These are phyloP conservation scores for Hsuehochloa calcarea DNA, from an alignment of 176 grass and related monocot genomes.

Conservation along the genomic window DNA sequence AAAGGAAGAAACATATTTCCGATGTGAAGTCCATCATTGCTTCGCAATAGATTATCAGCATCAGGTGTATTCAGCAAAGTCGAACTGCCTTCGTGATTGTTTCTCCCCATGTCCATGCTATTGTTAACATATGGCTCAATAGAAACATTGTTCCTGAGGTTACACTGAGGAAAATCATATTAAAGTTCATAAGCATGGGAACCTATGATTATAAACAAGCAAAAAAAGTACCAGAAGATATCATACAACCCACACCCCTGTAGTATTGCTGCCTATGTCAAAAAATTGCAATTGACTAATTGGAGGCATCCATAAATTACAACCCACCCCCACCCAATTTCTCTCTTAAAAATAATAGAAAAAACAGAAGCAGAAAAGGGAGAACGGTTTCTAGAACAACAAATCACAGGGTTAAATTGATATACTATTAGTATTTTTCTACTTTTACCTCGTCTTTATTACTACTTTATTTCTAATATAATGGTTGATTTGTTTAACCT, in stretches of 20 bases:
- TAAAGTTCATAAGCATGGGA: conserved; percentile 74
- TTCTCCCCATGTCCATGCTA: conserved; percentile 30
- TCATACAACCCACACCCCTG: not conserved
- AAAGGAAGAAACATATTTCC: conserved; percentile 48
- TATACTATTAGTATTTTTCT: not conserved
- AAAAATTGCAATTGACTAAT: not conserved
- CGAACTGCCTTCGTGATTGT: conserved; percentile 22
- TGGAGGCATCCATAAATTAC: not conserved
- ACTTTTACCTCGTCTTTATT: not conserved
- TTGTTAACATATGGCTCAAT: conserved; percentile 33
- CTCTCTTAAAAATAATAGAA: not conserved
- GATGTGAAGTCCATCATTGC: conserved; percentile 23
- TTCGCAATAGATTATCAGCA: conserved; percentile 23
- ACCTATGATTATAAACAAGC: conserved; percentile 39
- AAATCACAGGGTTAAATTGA: not conserved
- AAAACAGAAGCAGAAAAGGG: conserved; percentile 6
- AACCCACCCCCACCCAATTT: not conserved
- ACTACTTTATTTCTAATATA: not conserved
- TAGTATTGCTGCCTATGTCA: not conserved
- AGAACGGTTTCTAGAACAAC: not conserved
- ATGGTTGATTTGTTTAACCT: not conserved
- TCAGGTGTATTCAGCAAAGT: not conserved
- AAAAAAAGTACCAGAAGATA: conserved; percentile 18
- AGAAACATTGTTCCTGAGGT: conserved; percentile 70
- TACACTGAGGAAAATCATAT: conserved; percentile 96